Evolutionary conservation across 2,329 filamentous ascomycete genomes (phyloP).

Genomic region (Phoma herbarum): DNA sequence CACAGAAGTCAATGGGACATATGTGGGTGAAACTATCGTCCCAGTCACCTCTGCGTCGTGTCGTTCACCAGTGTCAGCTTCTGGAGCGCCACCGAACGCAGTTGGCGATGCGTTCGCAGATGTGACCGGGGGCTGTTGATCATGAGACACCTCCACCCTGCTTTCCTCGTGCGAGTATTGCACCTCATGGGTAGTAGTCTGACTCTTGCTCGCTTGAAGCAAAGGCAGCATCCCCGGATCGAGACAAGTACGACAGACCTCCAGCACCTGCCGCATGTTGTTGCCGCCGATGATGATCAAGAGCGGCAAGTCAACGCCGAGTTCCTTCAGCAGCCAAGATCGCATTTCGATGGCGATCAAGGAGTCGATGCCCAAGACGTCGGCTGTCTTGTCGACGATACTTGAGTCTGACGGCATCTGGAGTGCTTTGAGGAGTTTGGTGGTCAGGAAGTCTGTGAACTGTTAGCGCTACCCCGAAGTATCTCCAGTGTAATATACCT

Average conservation of each 20-base stretch:
- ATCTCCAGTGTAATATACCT: background rate
- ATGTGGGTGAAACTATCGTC: background rate
- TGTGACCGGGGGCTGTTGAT: background rate
- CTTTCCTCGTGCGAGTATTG: background rate
- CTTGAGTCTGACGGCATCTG: conserved; percentile 6
- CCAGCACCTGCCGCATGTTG: conserved; percentile 3
- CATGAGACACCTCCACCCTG: background rate
- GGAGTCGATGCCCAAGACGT: conserved; percentile 41
- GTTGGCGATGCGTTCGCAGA: background rate
- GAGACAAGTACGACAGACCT: background rate
- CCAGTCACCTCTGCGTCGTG: background rate
- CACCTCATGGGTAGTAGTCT: background rate
- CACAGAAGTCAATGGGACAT: too few relatives aligned
- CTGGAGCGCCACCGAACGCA: background rate
- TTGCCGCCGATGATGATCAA: conserved; percentile 36
- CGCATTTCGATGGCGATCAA: conserved; percentile 51
- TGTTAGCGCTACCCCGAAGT: background rate
- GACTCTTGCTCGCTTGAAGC: background rate
- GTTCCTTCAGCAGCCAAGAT: conserved; percentile 50
- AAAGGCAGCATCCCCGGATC: background rate
- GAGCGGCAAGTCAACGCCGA: conserved; percentile 39
- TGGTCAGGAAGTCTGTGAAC: background rate
- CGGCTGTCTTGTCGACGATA: background rate
- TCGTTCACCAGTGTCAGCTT: background rate
- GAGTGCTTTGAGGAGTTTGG: conserved; percentile 4